Evolutionary conservation across 2,329 filamentous ascomycete species (phyloP), one percentile per base, ranked within the genome.

Genomic region (Didymella pinodella): DNA sequence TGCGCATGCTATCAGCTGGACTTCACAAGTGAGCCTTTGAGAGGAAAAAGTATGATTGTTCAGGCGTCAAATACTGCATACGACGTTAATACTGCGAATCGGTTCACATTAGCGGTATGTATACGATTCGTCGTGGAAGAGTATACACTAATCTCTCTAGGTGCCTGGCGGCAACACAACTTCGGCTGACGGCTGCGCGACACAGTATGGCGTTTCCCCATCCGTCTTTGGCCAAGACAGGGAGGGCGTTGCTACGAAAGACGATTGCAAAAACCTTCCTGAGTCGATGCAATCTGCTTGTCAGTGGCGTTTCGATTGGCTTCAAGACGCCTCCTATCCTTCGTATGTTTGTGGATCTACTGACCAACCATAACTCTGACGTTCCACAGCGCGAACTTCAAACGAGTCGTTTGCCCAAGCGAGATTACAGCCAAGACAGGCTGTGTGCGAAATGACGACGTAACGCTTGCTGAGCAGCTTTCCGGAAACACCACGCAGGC

Each of bases 1-100:
- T 90, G 88, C 71, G 84, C 82, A 48, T 89, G 87, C 75, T 89
- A 88, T 68, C 80, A 85, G 74, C 76, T 88, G 54, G 85, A 84
- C 12, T 87, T 88, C 69, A 87, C 84, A 11, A 82, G 80, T 41
- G 83, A 83, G 5, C 75, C 82, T 6, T 80, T 85, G 20, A 75
- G 78, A 26, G 86, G 86, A 53, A 88, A 89, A 78, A 84, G 80
- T 58, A 86, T 89, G 84, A 79, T 89, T 52, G 82, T 89, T 16
- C 87, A 89, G 70, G 84, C 85, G 8, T 87, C 85, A 32, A 89
- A 88, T 73, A 89, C 86, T 2, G 86, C 74, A 31, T 77, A 75
- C 65, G 75, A 77, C 58, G 47, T 77, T 7, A 74, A 59, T 10
- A 71, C 67, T 8, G 46, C 59, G 26, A 77, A 75, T 55, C 68